Evolutionary conservation across 1,284 basidiomycete genomes (phyloP).

Genomic region (Moesziomyces sp.): DNA sequence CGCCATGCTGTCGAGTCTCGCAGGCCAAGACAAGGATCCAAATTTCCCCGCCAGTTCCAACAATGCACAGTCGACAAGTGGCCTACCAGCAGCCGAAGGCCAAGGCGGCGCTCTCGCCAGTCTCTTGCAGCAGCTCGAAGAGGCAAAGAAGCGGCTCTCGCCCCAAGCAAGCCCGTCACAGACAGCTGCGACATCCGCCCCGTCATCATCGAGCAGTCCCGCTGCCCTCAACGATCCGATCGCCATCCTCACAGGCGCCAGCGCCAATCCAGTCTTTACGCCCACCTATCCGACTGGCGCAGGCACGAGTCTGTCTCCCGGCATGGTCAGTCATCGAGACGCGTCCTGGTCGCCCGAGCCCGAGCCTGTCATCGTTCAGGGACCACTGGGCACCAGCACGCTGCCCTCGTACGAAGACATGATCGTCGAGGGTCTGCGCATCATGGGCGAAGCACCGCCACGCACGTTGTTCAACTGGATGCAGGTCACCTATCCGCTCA

Average conservation of each 20-base stretch:
- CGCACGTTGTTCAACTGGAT: conserved; percentile 62
- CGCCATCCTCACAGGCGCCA: conserved; percentile 44
- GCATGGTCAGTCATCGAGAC: conserved; percentile 4
- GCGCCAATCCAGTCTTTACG: conserved; percentile 39
- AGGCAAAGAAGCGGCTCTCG: conserved; percentile 31
- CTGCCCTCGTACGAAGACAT: conserved; percentile 64
- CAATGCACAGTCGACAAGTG: conserved; percentile 2
- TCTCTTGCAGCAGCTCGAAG: conserved; percentile 40
- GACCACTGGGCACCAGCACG: conserved; percentile 50
- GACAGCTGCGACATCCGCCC: conserved; percentile 1
- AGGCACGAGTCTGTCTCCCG: neutral
- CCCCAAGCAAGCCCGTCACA: conserved; percentile 3
- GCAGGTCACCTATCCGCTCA: conserved; percentile 62
- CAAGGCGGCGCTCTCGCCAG: conserved; percentile 24
- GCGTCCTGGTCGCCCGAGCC: conserved; percentile 39
- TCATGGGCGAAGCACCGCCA: conserved; percentile 56
- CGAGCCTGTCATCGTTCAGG: conserved; percentile 44
- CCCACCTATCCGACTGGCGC: conserved; percentile 17
- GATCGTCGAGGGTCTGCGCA: conserved; percentile 59
- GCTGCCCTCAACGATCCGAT: conserved; percentile 26
- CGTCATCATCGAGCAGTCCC: neutral
- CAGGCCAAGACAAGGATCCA: conserved; percentile 5
- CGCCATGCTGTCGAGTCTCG: conserved; percentile 37
- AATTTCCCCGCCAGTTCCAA: conserved; percentile 4
- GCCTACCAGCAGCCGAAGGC: conserved; percentile 10